Evolutionary conservation across 2,329 filamentous ascomycete genomes (phyloP), one percentile per base, ranked within the genome.

Genomic region (Epichloe sp.): DNA sequence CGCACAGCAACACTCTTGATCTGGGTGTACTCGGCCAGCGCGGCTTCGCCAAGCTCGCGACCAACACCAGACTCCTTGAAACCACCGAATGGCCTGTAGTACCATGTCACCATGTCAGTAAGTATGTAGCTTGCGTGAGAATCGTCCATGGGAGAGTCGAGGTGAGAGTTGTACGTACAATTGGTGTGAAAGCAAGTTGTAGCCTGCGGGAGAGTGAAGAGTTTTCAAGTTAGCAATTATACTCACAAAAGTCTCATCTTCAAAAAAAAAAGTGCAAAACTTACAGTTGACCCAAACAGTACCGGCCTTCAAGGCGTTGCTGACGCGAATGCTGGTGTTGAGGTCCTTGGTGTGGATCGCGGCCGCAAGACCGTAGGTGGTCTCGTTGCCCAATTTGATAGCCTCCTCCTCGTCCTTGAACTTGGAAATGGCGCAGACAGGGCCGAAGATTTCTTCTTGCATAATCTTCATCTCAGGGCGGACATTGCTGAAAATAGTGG

Each of bases 371-470:
- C 88, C 88, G 72, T 91, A 95, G 58, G 71, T 80, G 63, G 80
- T 83, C 71, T 81, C 74, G 76, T 95, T 93, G 58, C 79, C 86
- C 49, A 86, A 70, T 58, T 76, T 71, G 69, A 95, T 82, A 56
- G 80, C 86, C 52, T 95, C 88, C 40, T 83, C 85, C 72, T 87
- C 83, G 59, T 77, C 81, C 74, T 83, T 85, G 78, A 95, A 94
- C 75, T 91, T 94, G 73, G 84, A 78, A 60, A 95, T 83, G 61
- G 85, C 78, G 73, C 82, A 86, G 57, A 95, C 88, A 53, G 88
- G 88, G 57, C 88, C 88, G 66, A 95, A 95, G 67, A 95, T 93
- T 74, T 95, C 88, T 73, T 94, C 87, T 69, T 88, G 80, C 73
- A 89, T 83, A 63, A 95, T 93, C 79, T 87, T 90, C 86, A 93